These are phyloP conservation scores for Skeletonema marinoi DNA, from an alignment of 108 stramenopile genomes.

Conservation along the genomic window DNA sequence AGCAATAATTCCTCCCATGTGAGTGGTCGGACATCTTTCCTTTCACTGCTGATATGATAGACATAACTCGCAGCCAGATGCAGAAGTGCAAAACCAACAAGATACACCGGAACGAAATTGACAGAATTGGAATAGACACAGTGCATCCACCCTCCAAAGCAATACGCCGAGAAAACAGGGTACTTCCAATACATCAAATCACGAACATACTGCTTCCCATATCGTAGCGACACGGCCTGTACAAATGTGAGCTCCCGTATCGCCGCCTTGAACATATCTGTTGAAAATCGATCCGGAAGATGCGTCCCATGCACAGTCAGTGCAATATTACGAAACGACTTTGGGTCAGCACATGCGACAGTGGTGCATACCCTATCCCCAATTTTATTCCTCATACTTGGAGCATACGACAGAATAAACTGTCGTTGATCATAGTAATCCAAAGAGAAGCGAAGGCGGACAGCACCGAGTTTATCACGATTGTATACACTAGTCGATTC, in stretches of 20 bases:
- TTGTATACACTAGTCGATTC: conserved; percentile 61
- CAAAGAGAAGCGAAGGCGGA: conserved; percentile 63
- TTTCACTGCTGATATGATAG: conserved; percentile 51
- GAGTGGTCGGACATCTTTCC: conserved; percentile 44
- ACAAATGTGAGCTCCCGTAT: conserved; percentile 50
- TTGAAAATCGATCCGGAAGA: conserved; percentile 61
- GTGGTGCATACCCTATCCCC: background rate
- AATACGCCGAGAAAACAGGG: conserved; percentile 51
- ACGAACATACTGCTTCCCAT: conserved; percentile 17
- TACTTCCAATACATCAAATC: conserved; percentile 41
- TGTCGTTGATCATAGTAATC: conserved; percentile 62
- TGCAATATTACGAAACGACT: conserved; percentile 54
- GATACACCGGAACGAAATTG: conserved; percentile 48
- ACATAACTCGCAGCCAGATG: conserved; percentile 50
- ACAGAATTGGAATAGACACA: conserved; percentile 47
- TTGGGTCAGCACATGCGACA: conserved; percentile 50
- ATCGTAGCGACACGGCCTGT: conserved; percentile 32
- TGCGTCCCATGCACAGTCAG: conserved; percentile 53
- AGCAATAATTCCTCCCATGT: conserved; percentile 50
- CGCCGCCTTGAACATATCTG: conserved; percentile 40
- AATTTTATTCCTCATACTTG: conserved; percentile 33
- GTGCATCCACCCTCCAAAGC: conserved; percentile 66
- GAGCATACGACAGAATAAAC: conserved; percentile 59
- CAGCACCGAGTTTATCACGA: conserved; percentile 57
- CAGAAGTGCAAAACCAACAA: conserved; percentile 45